Percentiles rank a stretch among this genome's conserved stretches.
phyloP scores from a whole-genome alignment of 257 asterid species.

The Osmanthus fragrans region DNA sequence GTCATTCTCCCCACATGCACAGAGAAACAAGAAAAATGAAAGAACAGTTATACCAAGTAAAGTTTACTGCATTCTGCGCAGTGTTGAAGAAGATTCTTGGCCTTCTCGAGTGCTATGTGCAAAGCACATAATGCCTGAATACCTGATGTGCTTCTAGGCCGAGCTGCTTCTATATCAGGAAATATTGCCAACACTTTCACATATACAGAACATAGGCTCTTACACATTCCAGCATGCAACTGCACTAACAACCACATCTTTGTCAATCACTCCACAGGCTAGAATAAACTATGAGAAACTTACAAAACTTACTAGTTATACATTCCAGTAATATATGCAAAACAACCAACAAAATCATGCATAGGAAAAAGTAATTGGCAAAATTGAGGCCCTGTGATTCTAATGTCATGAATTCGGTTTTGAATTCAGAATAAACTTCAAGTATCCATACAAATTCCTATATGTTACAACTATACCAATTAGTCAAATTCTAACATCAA shows the following conservation, averaged over 20 bases:
- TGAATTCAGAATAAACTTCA: constrained; percentile 1
- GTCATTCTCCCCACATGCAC: not conserved
- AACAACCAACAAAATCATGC: not conserved
- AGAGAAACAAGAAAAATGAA: not conserved
- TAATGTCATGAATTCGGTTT: not conserved
- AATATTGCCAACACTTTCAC: constrained; percentile 78
- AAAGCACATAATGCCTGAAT: constrained; percentile 96
- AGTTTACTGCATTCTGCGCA: constrained; percentile 99
- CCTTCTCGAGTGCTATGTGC: constrained; percentile 98
- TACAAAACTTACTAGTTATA: constrained; percentile 3
- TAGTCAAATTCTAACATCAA: constrained; percentile 4
- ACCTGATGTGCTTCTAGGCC: constrained; percentile 98
- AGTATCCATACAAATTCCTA: not conserved
- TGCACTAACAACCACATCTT: constrained; percentile 42
- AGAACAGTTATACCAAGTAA: constrained; percentile 70
- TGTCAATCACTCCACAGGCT: constrained; percentile 13
- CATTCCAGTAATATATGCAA: not conserved
- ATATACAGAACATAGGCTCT: constrained; percentile 66
- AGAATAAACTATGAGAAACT: constrained; percentile 7
- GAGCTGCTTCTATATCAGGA: constrained; percentile 93
- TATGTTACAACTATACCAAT: constrained; percentile 4
- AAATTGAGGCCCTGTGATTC: not conserved
- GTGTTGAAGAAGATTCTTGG: constrained; percentile 90
- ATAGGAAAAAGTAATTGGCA: not conserved
- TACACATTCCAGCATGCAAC: constrained; percentile 99